Percentiles rank a stretch among this genome's conserved stretches.
Conservation (phyloP, 1,139 yeast genomes). For the Taphrina deformans region DNA sequence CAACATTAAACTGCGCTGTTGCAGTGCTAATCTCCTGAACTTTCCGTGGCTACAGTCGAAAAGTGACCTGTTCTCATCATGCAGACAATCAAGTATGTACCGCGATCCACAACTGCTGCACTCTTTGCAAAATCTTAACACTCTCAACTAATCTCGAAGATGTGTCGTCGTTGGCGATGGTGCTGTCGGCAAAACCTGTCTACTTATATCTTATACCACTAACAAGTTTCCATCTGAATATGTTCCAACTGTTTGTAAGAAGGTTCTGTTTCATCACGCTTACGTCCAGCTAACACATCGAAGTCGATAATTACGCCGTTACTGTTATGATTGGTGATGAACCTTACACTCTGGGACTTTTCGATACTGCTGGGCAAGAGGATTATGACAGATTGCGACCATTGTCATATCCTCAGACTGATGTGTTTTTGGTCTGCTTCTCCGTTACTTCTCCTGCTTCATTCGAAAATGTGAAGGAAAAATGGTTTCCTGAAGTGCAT, state of each 20-base stretch:
- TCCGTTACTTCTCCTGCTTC: conserved; percentile 95
- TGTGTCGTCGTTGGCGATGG: conserved; percentile 98
- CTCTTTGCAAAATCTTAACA: not conserved
- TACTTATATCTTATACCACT: conserved; percentile 84
- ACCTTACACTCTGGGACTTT: conserved; percentile 91
- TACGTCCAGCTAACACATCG: not conserved
- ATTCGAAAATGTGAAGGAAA: conserved; percentile 96
- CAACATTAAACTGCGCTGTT: not conserved
- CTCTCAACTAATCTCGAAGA: conserved; percentile 46
- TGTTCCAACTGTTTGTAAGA: conserved; percentile 66
- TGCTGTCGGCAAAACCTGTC: conserved; percentile 94
- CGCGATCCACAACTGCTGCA: not conserved
- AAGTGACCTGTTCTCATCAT: not conserved
- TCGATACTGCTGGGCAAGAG: conserved; percentile 99
- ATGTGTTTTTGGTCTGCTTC: conserved; percentile 91
- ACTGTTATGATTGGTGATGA: conserved; percentile 98
- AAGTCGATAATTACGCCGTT: conserved; percentile 92
- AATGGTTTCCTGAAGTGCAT: conserved; percentile 98
- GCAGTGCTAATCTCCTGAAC: not conserved
- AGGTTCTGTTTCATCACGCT: too few relatives aligned
- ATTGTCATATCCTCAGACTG: conserved; percentile 92
- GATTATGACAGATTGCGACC: conserved; percentile 98
- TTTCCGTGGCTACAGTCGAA: not conserved
- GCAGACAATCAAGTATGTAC: conserved; percentile 20
- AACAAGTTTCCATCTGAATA: conserved; percentile 85